Conservation (phyloP, 495 filamentous ascomycete species). For the Lasiosphaeria ovina region DNA sequence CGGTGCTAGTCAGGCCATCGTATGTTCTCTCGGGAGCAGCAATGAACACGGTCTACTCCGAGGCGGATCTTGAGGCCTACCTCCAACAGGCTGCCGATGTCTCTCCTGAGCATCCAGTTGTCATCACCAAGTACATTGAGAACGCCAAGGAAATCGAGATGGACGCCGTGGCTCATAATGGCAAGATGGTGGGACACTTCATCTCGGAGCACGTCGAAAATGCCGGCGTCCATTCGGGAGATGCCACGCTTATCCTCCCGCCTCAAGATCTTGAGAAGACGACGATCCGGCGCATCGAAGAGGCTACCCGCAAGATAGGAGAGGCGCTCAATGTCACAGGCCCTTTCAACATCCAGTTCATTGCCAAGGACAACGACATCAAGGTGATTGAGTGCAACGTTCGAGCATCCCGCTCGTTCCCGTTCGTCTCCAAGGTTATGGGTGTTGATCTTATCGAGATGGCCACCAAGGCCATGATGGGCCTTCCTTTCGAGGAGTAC, state of each 20-base stretch:
- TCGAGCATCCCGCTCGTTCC: constrained; percentile 91
- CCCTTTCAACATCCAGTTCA: constrained; percentile 98
- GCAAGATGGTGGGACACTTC: constrained; percentile 85
- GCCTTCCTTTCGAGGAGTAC: constrained; percentile 75
- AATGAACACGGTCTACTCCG: constrained; percentile 94
- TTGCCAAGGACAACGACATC: constrained; percentile 98
- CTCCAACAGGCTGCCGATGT: constrained; percentile 86
- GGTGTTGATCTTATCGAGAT: constrained; percentile 97
- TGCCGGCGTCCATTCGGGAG: constrained; percentile 94
- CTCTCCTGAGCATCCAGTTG: constrained; percentile 92
- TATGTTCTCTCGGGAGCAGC: constrained; percentile 96
- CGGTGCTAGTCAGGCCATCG: constrained; percentile 88
- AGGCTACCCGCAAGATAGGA: constrained; percentile 93
- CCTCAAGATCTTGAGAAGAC: constrained; percentile 90
- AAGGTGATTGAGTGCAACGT: constrained; percentile 99
- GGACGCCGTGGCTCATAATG: constrained; percentile 86
- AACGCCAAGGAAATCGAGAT: constrained; percentile 97
- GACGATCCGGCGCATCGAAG: constrained; percentile 86
- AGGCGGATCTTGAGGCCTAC: constrained; percentile 84
- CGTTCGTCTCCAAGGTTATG: constrained; percentile 99
- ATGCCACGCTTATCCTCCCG: constrained; percentile 89
- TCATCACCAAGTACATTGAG: constrained; percentile 98
- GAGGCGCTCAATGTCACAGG: constrained; percentile 94
- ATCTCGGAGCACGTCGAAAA: constrained; percentile 96
- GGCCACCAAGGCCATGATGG: constrained; percentile 97